phyloP scores from a whole-genome alignment of 2,329 filamentous ascomycete species.

The Colletotrichum viniferum region DNA sequence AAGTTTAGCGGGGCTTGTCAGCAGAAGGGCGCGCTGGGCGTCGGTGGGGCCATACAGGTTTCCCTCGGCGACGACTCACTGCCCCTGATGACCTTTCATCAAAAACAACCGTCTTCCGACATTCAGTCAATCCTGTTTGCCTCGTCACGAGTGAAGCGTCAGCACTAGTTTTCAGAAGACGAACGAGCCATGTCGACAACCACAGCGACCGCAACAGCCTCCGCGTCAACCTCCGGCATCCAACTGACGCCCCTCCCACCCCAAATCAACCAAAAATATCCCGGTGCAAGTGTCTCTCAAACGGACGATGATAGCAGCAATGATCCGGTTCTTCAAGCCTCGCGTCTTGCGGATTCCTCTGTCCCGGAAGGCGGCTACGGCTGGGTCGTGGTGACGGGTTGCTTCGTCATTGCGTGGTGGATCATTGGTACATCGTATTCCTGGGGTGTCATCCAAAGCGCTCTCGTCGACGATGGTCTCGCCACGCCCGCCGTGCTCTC shows the following conservation, averaged over 20 bases:
- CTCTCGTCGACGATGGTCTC: slow-evolving; percentile 53
- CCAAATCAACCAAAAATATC: not conserved
- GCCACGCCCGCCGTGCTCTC: slow-evolving; percentile 56
- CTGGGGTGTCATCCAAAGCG: slow-evolving; percentile 66
- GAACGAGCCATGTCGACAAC: slow-evolving; percentile 5
- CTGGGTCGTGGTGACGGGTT: slow-evolving; percentile 57
- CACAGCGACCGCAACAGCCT: not conserved
- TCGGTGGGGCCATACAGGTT: not conserved
- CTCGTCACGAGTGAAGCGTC: not conserved
- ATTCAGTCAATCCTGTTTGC: not conserved
- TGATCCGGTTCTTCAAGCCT: slow-evolving; percentile 41
- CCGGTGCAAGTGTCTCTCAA: not conserved
- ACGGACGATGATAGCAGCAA: not conserved
- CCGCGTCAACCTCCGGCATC: slow-evolving; percentile 6
- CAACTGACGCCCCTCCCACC: not conserved
- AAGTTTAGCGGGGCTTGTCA: not conserved
- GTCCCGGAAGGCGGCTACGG: slow-evolving; percentile 61
- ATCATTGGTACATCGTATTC: slow-evolving; percentile 59
- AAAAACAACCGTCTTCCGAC: not conserved
- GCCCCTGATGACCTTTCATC: not conserved
- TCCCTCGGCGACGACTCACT: not conserved
- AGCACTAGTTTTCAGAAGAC: not conserved
- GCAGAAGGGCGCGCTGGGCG: not conserved
- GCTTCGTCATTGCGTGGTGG: slow-evolving; percentile 59
- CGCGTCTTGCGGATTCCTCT: slow-evolving; percentile 46